Evolutionary conservation across 2,329 filamentous ascomycete genomes (phyloP), one percentile per base, ranked within the genome.

Genomic region (Lecanosticta acicola): DNA sequence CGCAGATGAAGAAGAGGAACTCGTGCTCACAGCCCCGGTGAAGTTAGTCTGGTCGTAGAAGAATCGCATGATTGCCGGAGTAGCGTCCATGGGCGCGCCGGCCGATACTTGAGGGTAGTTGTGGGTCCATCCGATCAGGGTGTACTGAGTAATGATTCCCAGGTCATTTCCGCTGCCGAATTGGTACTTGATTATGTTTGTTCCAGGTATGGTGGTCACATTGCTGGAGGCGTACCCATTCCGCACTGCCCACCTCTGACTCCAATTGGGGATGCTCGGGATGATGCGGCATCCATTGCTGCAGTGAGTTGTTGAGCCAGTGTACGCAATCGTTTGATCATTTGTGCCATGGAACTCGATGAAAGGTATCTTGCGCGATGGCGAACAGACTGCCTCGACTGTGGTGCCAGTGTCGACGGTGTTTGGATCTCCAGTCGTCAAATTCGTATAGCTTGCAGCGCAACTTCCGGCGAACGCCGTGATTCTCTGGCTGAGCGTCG

Each of bases 401-500:
- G 53, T 41, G 1, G 57, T 61, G 18, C 58, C 56, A 10, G 55
- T 53, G 13, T 58, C 45, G 18, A 61, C 45, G 4, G 49, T 54
- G 8, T 41, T 20, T 2, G 58, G 53, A 11, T 55, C 46, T 18
- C 55, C 60, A 26, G 56, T 55, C 8, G 39, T 50, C 13, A 43
- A 24, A 13, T 56, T 64, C 45, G 55, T 58, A 49, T 76, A 75
- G 39, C 67, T 69, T 3, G 71, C 73, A 3, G 68, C 73, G 1
- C 71, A 70, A 14, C 71, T 70, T 0, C 67, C 60, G 1, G 71
- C 72, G 45, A 76, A 76, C 0, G 71, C 72, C n/a, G 73, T 71
- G 36, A 76, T 69, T 3, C 61, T 62, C 3, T 56, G 57, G 3
- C 69, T 70, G 1, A 69, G 63, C 1, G 55, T 57, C 1, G 66